Evolutionary conservation across 2,329 filamentous ascomycete species (phyloP), one percentile per base, ranked within the genome.

Genomic region (Trichoderma sp.): DNA sequence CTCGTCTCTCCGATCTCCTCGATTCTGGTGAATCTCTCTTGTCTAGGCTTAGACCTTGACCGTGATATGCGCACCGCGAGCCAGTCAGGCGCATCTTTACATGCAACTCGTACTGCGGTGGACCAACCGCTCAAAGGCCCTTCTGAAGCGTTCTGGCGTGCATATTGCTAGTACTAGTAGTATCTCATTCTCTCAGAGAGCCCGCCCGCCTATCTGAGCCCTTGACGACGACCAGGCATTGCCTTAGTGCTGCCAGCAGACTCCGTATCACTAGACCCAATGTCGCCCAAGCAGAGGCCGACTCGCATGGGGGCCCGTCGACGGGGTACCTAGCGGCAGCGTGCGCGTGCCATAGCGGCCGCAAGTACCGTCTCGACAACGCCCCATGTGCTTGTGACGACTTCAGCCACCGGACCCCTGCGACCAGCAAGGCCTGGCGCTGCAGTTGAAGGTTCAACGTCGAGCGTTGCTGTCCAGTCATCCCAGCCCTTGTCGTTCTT

Each of bases 171-270:
- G 7, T 28, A 28, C 7, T 7, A 30, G 28, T 30, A 7, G 7
- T 30, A 63, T 54, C 28, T 24, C n/a, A 24, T 44, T 44, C 55
- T 19, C 7, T 45, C 43, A 14, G 14, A 55, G 51, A 62, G 59
- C 59, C 59, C 59, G 59, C 59, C 59, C 59, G 50, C 41, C 59
- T 54, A 45, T 63, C 50, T 63, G 50, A 63, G 59, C 59, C 59
- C 59, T 63, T 63, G 59, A 39, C 59, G 21, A 39, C 14, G 34
- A 14, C 34, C 12, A 39, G 34, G 10, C 12, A 39, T 2, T 63
- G 59, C 48, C 48, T 54, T 63, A 63, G 48, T 45, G 48, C 41
- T 55, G 59, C 59, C 59, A 62, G 50, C 59, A 48, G 45, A 34
- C 60, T 56, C 60, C 60, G 60, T 63, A 50, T 56, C 30, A 34